These are phyloP conservation scores for Komagataella populi DNA, from an alignment of 805 yeast species.

Conservation along the genomic window DNA sequence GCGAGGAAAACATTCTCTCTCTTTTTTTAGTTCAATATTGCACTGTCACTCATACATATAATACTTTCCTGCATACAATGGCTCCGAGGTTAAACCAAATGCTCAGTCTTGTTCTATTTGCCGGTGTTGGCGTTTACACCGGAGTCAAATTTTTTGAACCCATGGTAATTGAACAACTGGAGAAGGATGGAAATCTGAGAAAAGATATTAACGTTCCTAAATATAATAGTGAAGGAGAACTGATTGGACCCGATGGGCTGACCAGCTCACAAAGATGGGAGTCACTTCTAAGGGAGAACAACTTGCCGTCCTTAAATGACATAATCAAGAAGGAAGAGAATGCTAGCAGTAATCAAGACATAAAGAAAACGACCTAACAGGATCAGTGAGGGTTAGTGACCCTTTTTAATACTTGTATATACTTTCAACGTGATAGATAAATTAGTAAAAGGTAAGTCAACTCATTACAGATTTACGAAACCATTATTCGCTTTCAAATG, in stretches of 20 bases:
- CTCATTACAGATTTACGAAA: not conserved
- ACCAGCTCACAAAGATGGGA: slow-evolving; percentile 9
- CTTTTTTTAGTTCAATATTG: not conserved
- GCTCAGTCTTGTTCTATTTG: slow-evolving; percentile 10
- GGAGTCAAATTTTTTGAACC: slow-evolving; percentile 68
- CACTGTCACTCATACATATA: not conserved
- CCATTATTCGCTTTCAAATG: not conserved
- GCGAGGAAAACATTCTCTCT: not conserved
- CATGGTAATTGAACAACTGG: slow-evolving; percentile 42
- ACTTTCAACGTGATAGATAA: not conserved
- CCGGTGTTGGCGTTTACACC: slow-evolving; percentile 28
- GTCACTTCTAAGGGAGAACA: slow-evolving; percentile 5
- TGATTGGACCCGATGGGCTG: slow-evolving; percentile 12
- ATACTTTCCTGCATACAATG: not conserved
- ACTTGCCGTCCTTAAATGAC: not conserved
- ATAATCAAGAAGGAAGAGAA: not conserved
- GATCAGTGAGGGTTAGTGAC: not conserved
- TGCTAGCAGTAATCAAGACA: not conserved
- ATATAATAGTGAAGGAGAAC: slow-evolving; percentile 30
- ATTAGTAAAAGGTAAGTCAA: not conserved
- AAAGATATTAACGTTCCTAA: slow-evolving; percentile 44
- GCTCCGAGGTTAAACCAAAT: slow-evolving; percentile 1
- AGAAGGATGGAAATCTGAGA: slow-evolving; percentile 53
- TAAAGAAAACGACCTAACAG: not conserved
- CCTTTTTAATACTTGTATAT: not conserved